A percentile compares a stretch with the other conserved stretches of the same genome.
Evolutionary conservation across 345 rosid species (phyloP).

Genomic region (Fremontodendron californicum): DNA sequence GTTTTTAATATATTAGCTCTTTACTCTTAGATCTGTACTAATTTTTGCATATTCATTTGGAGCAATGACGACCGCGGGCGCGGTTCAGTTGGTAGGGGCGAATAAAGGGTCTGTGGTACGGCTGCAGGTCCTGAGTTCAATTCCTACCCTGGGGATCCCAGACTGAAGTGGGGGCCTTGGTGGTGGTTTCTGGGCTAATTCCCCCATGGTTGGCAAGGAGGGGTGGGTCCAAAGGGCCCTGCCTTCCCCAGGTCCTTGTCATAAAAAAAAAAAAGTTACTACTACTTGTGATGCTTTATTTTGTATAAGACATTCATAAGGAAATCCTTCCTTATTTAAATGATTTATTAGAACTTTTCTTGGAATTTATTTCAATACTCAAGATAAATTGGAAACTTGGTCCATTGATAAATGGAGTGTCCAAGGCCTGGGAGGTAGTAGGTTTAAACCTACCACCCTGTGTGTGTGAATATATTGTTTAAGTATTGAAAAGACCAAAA

Average conservation of each 20-base stretch:
- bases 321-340: background rate
- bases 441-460: too few species aligned
- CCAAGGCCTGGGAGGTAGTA: background rate
- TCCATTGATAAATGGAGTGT: background rate
- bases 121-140: too few species aligned
- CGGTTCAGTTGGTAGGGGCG: too few species aligned
- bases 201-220: too few species aligned
- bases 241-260: too few species aligned
- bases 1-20: background rate
- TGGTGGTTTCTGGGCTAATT: too few species aligned
- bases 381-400: background rate
- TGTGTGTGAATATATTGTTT: background rate
- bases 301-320: background rate
- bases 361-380: background rate
- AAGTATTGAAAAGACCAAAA: background rate
- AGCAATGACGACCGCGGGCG: background rate
- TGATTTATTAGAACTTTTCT: background rate
- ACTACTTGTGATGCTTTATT: background rate
- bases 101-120: too few species aligned
- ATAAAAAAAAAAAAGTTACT: too few species aligned
- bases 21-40: background rate
- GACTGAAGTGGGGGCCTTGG: too few species aligned
- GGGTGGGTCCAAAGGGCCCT: too few species aligned
- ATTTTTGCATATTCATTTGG: background rate
- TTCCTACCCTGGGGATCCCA: too few species aligned